These are phyloP conservation scores for Solanum piurae DNA, from an alignment of 257 asterid genomes.

Conservation along the genomic window DNA sequence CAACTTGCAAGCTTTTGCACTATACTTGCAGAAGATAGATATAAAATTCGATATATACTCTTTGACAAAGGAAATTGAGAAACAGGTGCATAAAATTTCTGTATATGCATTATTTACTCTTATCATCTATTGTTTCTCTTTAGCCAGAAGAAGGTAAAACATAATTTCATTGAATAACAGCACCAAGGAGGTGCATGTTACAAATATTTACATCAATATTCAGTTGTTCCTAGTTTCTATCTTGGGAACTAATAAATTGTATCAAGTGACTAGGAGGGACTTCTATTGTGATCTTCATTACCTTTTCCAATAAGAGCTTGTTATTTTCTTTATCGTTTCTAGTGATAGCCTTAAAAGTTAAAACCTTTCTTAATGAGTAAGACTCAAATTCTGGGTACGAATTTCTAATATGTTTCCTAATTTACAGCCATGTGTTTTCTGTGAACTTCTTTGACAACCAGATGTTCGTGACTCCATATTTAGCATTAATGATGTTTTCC, in stretches of 20 bases:
- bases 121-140: background rate
- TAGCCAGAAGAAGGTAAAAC: background rate
- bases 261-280: background rate
- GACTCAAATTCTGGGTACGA: background rate
- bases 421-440: background rate
- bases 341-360: background rate
- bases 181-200: background rate
- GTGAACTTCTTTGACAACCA: background rate
- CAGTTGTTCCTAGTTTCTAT: background rate
- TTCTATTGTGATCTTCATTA: background rate
- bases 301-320: background rate
- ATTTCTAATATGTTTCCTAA: background rate
- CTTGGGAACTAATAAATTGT: background rate
- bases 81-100: conserved; percentile 42
- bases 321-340: too few species aligned
- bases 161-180: background rate
- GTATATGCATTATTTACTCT: background rate
- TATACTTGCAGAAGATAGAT: conserved; percentile 91
- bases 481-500: background rate
- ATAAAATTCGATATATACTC: conserved; percentile 83
- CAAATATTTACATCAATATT: background rate
- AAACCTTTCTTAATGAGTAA: background rate
- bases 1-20: conserved; percentile 84
- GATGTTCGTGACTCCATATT: background rate
- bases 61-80: conserved; percentile 94